phyloP scores from a whole-genome alignment of 2,329 filamentous ascomycete species.

The Colletotrichum shisoi region DNA sequence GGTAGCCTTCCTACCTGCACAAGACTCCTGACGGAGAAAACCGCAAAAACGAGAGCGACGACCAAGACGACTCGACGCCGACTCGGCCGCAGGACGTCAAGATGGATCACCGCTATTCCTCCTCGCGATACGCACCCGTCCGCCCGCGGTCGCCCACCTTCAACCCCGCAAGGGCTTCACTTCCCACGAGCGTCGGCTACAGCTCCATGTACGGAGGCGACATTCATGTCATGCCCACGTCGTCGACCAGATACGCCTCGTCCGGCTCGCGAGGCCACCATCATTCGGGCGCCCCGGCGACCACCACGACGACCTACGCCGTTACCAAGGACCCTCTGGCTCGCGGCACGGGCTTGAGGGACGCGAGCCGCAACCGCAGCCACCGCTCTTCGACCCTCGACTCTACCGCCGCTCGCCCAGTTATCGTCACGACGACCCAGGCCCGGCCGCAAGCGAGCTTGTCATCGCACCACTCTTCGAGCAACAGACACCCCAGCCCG shows the following conservation, averaged over 20 bases:
- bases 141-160: constrained; percentile 53
- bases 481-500: constrained; percentile 56
- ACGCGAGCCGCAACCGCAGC: constrained; percentile 56
- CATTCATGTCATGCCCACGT: constrained; percentile 61
- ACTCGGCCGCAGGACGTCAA: constrained; percentile 28
- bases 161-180: constrained; percentile 62
- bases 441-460: constrained; percentile 51
- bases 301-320: constrained; percentile 64
- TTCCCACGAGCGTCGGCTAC: constrained; percentile 62
- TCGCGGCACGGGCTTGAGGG: constrained; percentile 58
- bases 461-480: constrained; percentile 47
- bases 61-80: constrained; percentile 18
- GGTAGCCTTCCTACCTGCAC: neutral
- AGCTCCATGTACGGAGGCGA: constrained; percentile 62
- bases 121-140: constrained; percentile 36
- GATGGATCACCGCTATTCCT: constrained; percentile 40
- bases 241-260: constrained; percentile 48
- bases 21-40: neutral
- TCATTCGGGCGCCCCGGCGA: constrained; percentile 37
- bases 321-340: constrained; percentile 61
- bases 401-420: constrained; percentile 58
- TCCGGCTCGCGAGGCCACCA: constrained; percentile 38
- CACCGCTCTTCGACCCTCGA: constrained; percentile 61
- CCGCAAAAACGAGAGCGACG: constrained; percentile 11
- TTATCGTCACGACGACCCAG: constrained; percentile 65